Evolutionary conservation across 2,329 filamentous ascomycete species (phyloP), one percentile per base, ranked within the genome.

Genomic region (Hymenoscyphus salicellus): DNA sequence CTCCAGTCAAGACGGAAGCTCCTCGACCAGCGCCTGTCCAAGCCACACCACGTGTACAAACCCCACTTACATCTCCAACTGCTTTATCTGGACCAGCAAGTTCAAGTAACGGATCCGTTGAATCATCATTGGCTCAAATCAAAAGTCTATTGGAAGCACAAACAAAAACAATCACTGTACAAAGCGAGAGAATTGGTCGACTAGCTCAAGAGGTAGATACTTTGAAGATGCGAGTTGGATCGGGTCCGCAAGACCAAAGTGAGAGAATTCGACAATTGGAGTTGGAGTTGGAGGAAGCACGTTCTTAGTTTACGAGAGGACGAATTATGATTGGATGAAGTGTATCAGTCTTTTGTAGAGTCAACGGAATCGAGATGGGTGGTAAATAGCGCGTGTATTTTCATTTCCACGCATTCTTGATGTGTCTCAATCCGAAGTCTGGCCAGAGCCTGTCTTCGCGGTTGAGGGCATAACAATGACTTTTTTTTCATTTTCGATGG

Each of bases 141-240:
- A 94, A 91, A 78, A 80, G 84, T 63, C 80, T 95, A 71, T 82
- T 97, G 38, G 86, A 91, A 76, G 84, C 85, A 68, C 93, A 97
- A 79, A 91, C 86, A 63, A 86, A 86, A 80, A 86, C 92, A 69
- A 91, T 97, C 74, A 86, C 82, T 67, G 82, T 85, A n/a, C 90
- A 97, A 78, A 90, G 85, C 59, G 84, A 90, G 74, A 89, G 93
- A 76, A 92, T 96, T 71, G 83, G 83, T 59, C 81, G 83, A 32
- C 79, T 96, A 58, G 85, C 90, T 2, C 78, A 81, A 33, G 91
- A 96, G 77, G 88, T 96, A 16, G 92, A 95, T 74, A 84, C 85
- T 17, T 82, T 97, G 71, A 96, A 96, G 84, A 86, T 86, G 78
- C 90, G 87, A 77, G 83, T 93, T 65, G 85, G 84, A n/a, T 78